A percentile compares a stretch with the other conserved stretches of the same genome.
These are phyloP conservation scores for Paecilomyces fulvus DNA, from an alignment of 2,329 filamentous ascomycete species.

Conservation along the genomic window DNA sequence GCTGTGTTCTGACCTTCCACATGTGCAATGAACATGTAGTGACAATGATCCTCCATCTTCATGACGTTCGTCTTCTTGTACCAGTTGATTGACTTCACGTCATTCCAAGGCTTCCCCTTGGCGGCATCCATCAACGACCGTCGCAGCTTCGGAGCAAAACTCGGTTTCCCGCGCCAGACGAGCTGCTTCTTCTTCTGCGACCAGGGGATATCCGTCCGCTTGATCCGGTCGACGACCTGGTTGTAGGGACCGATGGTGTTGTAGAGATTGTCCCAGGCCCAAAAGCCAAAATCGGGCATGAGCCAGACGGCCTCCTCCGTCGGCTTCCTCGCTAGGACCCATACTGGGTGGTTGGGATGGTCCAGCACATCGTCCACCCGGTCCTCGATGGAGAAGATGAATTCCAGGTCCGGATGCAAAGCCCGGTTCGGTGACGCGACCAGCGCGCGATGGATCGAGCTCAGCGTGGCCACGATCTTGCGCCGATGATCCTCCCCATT, in stretches of 20 bases:
- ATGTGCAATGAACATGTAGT: constrained; percentile 45
- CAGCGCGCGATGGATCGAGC: constrained; percentile 43
- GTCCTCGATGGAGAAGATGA: constrained; percentile 37
- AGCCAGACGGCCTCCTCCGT: constrained; percentile 40
- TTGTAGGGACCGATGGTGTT: constrained; percentile 29
- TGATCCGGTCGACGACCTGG: constrained; percentile 26
- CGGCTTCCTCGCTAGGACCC: constrained; percentile 34
- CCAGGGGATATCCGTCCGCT: constrained; percentile 22
- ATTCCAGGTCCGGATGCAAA: constrained; percentile 38
- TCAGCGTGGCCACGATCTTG: constrained; percentile 34
- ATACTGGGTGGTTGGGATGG: constrained; percentile 26
- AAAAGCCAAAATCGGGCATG: constrained; percentile 47
- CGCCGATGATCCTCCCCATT: constrained; percentile 29
- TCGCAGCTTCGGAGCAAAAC: constrained; percentile 33
- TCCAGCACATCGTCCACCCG: constrained; percentile 35
- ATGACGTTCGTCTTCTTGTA: constrained; percentile 34
- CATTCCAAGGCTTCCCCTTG: constrained; percentile 37
- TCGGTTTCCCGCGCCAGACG: constrained; percentile 43
- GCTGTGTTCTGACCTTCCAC: constrained; percentile 37
- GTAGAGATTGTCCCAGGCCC: constrained; percentile 37
- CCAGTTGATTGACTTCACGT: constrained; percentile 38
- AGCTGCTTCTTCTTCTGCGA: constrained; percentile 32
- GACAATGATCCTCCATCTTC: constrained; percentile 45
- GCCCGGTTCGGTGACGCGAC: constrained; percentile 25
- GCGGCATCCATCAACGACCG: constrained; percentile 32